These are phyloP conservation scores for Mycothermus thermophilus DNA, from an alignment of 495 filamentous ascomycete species.

Conservation along the genomic window DNA sequence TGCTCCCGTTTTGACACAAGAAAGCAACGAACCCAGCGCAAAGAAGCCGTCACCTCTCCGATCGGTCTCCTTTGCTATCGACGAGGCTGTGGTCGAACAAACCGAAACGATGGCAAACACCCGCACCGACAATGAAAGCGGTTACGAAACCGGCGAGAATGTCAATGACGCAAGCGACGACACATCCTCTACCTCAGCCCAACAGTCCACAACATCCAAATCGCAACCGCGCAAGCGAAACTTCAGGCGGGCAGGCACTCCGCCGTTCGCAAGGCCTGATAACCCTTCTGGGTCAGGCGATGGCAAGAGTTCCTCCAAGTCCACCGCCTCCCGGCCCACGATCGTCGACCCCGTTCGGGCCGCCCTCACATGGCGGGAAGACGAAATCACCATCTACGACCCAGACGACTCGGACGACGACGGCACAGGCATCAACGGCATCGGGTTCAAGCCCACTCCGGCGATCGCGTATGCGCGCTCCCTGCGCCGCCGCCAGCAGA, in stretches of 20 bases:
- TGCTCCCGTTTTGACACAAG: background rate
- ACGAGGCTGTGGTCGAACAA: slow-evolving; percentile 17
- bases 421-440: slow-evolving; percentile 72
- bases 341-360: slow-evolving; percentile 38
- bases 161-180: slow-evolving; percentile 1
- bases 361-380: slow-evolving; percentile 65
- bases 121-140: background rate
- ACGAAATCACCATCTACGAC: slow-evolving; percentile 73
- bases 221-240: slow-evolving; percentile 18
- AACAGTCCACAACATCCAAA: slow-evolving; percentile 6
- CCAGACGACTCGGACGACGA: slow-evolving; percentile 61
- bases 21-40: background rate
- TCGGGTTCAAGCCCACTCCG: slow-evolving; percentile 81
- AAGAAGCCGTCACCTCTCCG: too few relatives aligned
- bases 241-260: slow-evolving; percentile 28
- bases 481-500: slow-evolving; percentile 64
- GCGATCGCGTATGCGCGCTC: slow-evolving; percentile 64
- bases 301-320: too few relatives aligned
- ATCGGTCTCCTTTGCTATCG: slow-evolving; percentile 12
- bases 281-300: too few relatives aligned
- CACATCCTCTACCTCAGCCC: background rate
- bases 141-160: slow-evolving; percentile 3
- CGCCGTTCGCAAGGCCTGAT: slow-evolving; percentile 19
- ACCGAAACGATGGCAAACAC: slow-evolving; percentile 12
- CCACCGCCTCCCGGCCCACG: slow-evolving; percentile 6